A percentile compares a stretch with the other conserved stretches of the same genome.
Evolutionary conservation across 2,329 filamentous ascomycete species (phyloP).

Genomic region (Aspergillus sp.): DNA sequence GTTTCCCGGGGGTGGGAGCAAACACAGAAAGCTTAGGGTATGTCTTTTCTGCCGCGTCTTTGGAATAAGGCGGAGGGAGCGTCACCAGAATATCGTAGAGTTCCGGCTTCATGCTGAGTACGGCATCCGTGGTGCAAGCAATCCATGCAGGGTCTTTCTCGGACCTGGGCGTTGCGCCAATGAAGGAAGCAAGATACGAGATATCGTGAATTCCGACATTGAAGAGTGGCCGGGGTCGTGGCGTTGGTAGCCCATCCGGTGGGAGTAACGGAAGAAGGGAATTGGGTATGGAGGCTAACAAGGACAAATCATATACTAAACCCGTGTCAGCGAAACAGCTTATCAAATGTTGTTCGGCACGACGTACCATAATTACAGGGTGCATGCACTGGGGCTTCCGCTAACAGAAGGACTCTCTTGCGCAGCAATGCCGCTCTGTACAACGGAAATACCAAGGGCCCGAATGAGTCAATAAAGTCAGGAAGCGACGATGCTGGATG

Average conservation of each 20-base stretch:
- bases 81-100: constrained; percentile 87
- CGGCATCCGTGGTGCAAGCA: constrained; percentile 90
- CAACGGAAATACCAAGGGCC: constrained; percentile 83
- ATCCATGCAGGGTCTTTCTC: constrained; percentile 61
- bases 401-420: constrained; percentile 79
- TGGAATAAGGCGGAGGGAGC: constrained; percentile 56
- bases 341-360: too few relatives aligned
- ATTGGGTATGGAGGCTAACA: constrained; percentile 78
- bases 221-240: constrained; percentile 71
- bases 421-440: constrained; percentile 77
- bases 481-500: constrained; percentile 82
- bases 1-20: constrained; percentile 47
- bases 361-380: constrained; percentile 77
- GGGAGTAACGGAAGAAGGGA: constrained; percentile 63
- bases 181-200: constrained; percentile 61
- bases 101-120: constrained; percentile 73
- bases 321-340: constrained; percentile 12
- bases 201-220: constrained; percentile 92
- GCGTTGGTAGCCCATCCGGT: constrained; percentile 49
- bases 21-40: constrained; percentile 68
- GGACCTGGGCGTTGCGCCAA: constrained; percentile 31
- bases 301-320: constrained; percentile 84
- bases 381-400: constrained; percentile 73
- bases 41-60: constrained; percentile 49
- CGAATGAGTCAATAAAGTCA: constrained; percentile 69